Evolutionary conservation across 345 rosid species (phyloP), one percentile per base, ranked within the genome.

Genomic region (Pistacia vera): DNA sequence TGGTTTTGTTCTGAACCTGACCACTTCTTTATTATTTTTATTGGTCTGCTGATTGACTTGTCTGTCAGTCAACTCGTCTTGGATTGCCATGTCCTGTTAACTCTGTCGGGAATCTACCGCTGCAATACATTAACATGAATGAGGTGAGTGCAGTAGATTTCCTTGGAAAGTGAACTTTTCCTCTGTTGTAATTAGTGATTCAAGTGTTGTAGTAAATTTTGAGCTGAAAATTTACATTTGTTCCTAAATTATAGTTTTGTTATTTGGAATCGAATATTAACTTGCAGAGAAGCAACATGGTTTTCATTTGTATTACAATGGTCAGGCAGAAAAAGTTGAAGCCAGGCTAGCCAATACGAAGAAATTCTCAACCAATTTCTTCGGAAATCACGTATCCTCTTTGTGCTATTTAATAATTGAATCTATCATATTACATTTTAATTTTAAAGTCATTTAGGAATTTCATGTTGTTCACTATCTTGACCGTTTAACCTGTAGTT

Each of bases 291-390:
- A 76, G 72, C 81, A 71, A 73, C 30, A 12, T 52, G 8, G 1
- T 55, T 73, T 71, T 71, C 56, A 62, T 76, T 67, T 61, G 11
- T 2, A 28, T 71, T 72, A 75, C 55, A 36, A 72, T 65, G 64
- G 63, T 25, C 89, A 95, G 98, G 96, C 86, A 68, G 97, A 95
- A 73, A 94, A 92, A 86, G 93, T 90, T 59, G 97, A 95, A 87
- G 99, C 98, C 81, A 92, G 91, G 68, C 75, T 93, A 62, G 94
- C 99, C 77, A 95, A 95, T 86, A 88, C 98, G 72, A 95, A 95
- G 83, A 95, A 89, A 90, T 95, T 78, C 94, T 95, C 52, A 90
- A 86, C 78, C 99, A 93, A 83, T 91, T 93, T 86, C 89, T 95
- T 70, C 90, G 80, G 56, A 95, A 93, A 84, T 93, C 99, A 84